A percentile compares a stretch with the other conserved stretches of the same genome.
Conservation (phyloP, 805 yeast genomes). For the Spathaspora girioi region DNA sequence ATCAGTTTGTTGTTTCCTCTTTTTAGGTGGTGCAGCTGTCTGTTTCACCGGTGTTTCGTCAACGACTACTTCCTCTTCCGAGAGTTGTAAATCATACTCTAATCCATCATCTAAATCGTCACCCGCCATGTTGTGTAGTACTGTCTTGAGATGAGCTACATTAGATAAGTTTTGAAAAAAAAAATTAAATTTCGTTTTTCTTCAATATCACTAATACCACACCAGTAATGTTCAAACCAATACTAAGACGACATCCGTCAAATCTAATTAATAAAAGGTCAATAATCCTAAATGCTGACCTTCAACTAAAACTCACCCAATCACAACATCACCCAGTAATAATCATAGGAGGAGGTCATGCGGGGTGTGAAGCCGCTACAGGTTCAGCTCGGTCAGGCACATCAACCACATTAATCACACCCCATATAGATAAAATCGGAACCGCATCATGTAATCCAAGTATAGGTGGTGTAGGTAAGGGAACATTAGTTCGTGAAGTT, state of each 20-base stretch:
- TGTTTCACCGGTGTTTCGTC: conserved; percentile 19
- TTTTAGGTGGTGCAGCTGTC: conserved; percentile 12
- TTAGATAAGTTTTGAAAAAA: not conserved
- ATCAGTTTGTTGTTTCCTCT: conserved; percentile 18
- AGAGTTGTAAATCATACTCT: conserved; percentile 50
- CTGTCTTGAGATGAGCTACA: not conserved
- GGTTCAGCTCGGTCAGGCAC: conserved; percentile 87
- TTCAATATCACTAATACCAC: not conserved
- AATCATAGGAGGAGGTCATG: conserved; percentile 97
- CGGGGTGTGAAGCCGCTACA: conserved; percentile 96
- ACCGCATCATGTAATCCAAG: conserved; percentile 97
- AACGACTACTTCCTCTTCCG: conserved; percentile 27
- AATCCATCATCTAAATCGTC: conserved; percentile 83
- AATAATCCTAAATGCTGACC: conserved; percentile 33
- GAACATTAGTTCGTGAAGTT: conserved; percentile 84
- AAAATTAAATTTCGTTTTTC: not conserved
- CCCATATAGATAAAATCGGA: conserved; percentile 71
- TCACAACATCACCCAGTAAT: conserved; percentile 58
- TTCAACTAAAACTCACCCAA: conserved; percentile 22
- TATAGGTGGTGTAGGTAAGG: conserved; percentile 98
- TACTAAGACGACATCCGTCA: not conserved
- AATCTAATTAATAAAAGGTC: conserved; percentile 6
- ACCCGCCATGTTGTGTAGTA: conserved; percentile 22
- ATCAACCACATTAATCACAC: conserved; percentile 70
- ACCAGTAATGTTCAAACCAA: not conserved